Percentiles rank a stretch among this genome's conserved stretches.
These are phyloP conservation scores for Stromatinia cepivora DNA, from an alignment of 2,329 filamentous ascomycete species.

Conservation along the genomic window DNA sequence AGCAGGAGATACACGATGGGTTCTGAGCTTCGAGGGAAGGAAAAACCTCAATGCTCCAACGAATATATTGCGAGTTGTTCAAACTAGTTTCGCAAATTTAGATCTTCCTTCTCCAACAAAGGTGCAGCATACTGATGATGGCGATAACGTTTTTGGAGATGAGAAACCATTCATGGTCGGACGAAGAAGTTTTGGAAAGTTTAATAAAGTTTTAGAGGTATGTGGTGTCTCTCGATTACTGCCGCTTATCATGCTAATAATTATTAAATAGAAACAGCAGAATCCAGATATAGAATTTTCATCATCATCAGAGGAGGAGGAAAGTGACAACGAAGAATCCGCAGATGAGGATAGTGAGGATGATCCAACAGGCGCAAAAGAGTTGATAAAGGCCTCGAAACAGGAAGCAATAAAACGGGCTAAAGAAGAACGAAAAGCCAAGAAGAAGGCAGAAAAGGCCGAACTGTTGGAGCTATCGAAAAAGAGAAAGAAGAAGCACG, in stretches of 20 bases:
- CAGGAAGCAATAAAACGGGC: constrained; percentile 47
- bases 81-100: constrained; percentile 57
- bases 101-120: constrained; percentile 41
- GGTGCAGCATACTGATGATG: constrained; percentile 29
- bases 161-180: constrained; percentile 43
- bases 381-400: constrained; percentile 48
- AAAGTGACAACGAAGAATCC: constrained; percentile 35
- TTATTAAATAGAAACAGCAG: constrained; percentile 42
- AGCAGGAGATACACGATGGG: constrained; percentile 73
- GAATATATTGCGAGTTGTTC: constrained; percentile 56
- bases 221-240: neutral
- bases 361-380: constrained; percentile 46
- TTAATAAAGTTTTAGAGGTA: constrained; percentile 45
- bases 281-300: constrained; percentile 41
- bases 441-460: constrained; percentile 50
- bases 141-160: constrained; percentile 35
- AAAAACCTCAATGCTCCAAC: constrained; percentile 36
- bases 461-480: constrained; percentile 55
- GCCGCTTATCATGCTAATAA: constrained; percentile 24
- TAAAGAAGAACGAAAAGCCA: constrained; percentile 48
- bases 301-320: constrained; percentile 41
- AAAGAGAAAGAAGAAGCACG: constrained; percentile 62
- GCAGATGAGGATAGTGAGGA: constrained; percentile 35
- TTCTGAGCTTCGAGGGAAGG: constrained; percentile 57
- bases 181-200: constrained; percentile 53